Percentiles rank a stretch among this genome's conserved stretches.
These are phyloP conservation scores for Aspergillus sp. DNA, from an alignment of 2,329 filamentous ascomycete species.

Conservation along the genomic window DNA sequence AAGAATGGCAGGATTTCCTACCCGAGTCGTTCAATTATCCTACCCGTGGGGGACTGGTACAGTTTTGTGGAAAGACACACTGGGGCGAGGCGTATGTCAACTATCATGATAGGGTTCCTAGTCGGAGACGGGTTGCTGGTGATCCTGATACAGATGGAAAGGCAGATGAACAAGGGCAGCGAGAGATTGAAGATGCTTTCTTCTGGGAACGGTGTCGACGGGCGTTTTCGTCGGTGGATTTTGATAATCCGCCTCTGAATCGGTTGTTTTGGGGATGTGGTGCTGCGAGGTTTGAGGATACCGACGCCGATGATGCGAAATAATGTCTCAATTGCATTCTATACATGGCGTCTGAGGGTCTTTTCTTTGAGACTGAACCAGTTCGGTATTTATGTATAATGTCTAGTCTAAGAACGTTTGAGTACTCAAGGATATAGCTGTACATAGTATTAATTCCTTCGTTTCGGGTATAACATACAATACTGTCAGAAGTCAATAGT, in stretches of 20 bases:
- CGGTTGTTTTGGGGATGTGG: constrained; percentile 10
- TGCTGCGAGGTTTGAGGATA: neutral
- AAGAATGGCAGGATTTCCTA: constrained; percentile 45
- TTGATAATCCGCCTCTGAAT: constrained; percentile 8
- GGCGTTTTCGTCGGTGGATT: constrained; percentile 2
- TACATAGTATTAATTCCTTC: neutral
- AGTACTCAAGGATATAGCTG: neutral
- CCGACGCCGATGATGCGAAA: neutral
- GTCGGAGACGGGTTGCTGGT: constrained; percentile 12
- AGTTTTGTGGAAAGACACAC: constrained; percentile 24
- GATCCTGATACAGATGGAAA: neutral
- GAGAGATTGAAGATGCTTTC: constrained; percentile 21
- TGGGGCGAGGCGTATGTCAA: constrained; percentile 12
- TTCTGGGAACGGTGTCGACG: constrained; percentile 13
- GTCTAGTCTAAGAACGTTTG: too few species aligned
- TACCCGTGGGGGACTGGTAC: constrained; percentile 34
- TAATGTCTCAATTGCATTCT: too few species aligned
- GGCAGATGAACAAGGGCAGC: constrained; percentile 6
- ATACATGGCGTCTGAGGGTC: too few species aligned
- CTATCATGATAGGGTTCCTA: constrained; percentile 13
- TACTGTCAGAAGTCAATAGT: neutral
- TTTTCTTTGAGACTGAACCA: too few species aligned
- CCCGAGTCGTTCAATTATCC: constrained; percentile 32
- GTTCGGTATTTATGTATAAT: too few species aligned
- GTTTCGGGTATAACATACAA: neutral